Evolutionary conservation across 164 flowering plant species (phyloP).

Genomic region (Magnolia kwangsiensis): DNA sequence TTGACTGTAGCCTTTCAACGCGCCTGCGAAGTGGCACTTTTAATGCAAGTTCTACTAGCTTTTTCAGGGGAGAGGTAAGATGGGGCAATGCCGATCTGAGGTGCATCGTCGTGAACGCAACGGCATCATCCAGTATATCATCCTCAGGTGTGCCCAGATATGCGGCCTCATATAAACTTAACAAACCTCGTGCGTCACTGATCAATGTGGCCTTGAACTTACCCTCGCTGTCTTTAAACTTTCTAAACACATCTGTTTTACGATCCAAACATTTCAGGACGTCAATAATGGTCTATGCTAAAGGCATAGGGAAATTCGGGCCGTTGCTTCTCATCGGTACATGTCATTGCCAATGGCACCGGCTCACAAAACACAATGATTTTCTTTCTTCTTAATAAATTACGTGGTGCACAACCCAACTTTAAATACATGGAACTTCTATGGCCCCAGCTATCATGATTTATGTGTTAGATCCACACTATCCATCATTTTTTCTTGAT

Average conservation of each 20-base stretch:
- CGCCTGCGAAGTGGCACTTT: slow-evolving; percentile 13
- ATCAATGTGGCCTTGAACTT: slow-evolving; percentile 19
- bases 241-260: slow-evolving; percentile 1
- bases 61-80: slow-evolving; percentile 2
- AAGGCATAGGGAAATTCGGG: too few relatives aligned
- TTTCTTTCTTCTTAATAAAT: too few relatives aligned
- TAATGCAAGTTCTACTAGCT: slow-evolving; percentile 14
- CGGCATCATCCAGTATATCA: slow-evolving; percentile 25
- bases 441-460: too few relatives aligned
- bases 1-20: slow-evolving; percentile 15
- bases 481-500: too few relatives aligned
- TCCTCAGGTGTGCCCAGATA: slow-evolving; percentile 17
- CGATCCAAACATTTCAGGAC: not conserved
- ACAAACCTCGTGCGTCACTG: slow-evolving; percentile 9
- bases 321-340: too few relatives aligned
- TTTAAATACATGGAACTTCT: too few relatives aligned
- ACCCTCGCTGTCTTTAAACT: slow-evolving; percentile 31
- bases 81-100: slow-evolving; percentile 1
- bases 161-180: slow-evolving; percentile 24
- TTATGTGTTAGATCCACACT: too few relatives aligned
- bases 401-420: too few relatives aligned
- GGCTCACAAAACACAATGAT: too few relatives aligned
- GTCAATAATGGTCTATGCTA: too few relatives aligned
- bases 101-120: slow-evolving; percentile 12
- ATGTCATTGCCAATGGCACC: too few relatives aligned